Base-by-base conservation (phyloP, 1,284 basidiomycete species). In the Neotropicomus parvogracilis region DNA sequence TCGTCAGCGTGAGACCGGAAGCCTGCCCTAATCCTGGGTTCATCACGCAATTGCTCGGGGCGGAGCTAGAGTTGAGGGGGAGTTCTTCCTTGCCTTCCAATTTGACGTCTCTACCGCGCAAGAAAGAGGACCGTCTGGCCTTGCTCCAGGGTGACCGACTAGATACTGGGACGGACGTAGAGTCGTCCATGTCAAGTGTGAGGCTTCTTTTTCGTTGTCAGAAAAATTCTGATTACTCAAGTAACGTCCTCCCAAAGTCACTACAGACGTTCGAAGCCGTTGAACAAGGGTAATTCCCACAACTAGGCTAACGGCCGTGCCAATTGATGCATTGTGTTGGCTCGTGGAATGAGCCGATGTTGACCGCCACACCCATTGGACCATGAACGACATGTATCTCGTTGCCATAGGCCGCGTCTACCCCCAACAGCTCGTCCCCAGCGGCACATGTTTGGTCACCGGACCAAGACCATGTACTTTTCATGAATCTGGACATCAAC, bases 11-110 rank as follows among this genome's bases (percentile, higher is more conserved):
- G 6, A 31, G 55, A 24, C 53, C 52, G 7, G 34, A 24, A 3
- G 52, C 46, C 1, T 37, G 52, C 31, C 53, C 44, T 8, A 54
- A 54, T 12, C 16, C 40, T 31, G 55, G 53, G 24, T 57, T 54
- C 10, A 0, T 54, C 1, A n/a, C 16, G 20, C 44, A 29, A 13
- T 24, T 54, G 11, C 38, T 19, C 31, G 3, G 39, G 4, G 12
- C 2, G 1, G 54, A 56, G 39, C 3, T 41, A 6, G 28, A 41
- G 26, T 16, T 19, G 0, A 38, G 50, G 13, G 50, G 50, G 0
- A 26, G 14, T 4, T 48, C 27, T 26, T 56, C 49, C 4, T 27
- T 52, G 12, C 42, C 38, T 3, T 21, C 32, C 0, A 7, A 14
- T 19, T 4, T 53, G 26, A 13, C 1, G 3, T 21, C 40, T 28